Conservation (phyloP, 176 grass and related monocot species). For the Rhynchospora tenuis region DNA sequence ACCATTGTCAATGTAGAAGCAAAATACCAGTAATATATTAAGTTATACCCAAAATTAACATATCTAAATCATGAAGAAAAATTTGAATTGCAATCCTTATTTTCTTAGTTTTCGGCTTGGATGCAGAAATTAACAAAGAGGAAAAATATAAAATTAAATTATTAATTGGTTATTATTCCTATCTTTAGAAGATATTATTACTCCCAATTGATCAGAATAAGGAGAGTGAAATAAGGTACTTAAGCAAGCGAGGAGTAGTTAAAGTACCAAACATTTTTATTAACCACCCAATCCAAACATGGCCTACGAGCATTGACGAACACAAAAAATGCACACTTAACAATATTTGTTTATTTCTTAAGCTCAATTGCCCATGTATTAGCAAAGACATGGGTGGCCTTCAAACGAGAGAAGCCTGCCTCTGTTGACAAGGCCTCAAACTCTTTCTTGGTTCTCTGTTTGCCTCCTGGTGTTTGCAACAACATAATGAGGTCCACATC, state of each 20-base stretch:
- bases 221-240: not conserved
- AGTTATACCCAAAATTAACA: not conserved
- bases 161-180: not conserved
- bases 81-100: too few relatives aligned
- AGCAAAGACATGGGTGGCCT: constrained; percentile 41
- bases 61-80: not conserved
- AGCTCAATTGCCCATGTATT: constrained; percentile 52
- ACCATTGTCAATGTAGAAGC: not conserved
- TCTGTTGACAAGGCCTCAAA: constrained; percentile 41
- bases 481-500: constrained; percentile 75
- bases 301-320: not conserved
- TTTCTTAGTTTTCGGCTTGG: not conserved
- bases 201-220: not conserved
- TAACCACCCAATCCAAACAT: not conserved
- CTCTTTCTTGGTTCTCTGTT: constrained; percentile 60
- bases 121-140: not conserved
- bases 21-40: too few relatives aligned
- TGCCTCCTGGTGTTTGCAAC: constrained; percentile 76
- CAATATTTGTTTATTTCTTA: not conserved
- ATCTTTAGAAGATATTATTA: not conserved
- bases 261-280: not conserved
- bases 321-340: not conserved
- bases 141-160: not conserved
- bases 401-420: constrained; percentile 46
- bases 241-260: not conserved